Base-by-base conservation (phyloP, 2,329 filamentous ascomycete genomes). In the Blastomyces parvus region DNA sequence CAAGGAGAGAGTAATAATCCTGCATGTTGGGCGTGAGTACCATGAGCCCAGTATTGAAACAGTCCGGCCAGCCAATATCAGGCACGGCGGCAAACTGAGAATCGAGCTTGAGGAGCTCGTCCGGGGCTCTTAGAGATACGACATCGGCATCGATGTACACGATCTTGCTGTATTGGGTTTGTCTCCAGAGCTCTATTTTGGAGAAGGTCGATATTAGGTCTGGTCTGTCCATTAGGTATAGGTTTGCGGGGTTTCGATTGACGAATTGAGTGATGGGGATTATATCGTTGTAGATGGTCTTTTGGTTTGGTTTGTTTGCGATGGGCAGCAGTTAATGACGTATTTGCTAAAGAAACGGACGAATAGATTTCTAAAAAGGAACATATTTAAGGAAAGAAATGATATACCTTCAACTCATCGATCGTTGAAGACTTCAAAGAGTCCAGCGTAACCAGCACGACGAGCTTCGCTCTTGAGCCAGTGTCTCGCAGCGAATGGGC, bases 11-110 rank as follows among this genome's bases (percentile, higher is more conserved):
- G 77, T 91, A 88, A 77, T 92, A 97, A 68, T 96, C 92, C 63
- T 88, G 88, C 83, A 92, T 81, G 76, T 93, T 88, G 42, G 94
- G 94, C 19, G 83, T 88, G 64, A 99, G 77, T 44, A 91, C 91
- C 91, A 99, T 95, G 69, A 99, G 86, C 71, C 94, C 94, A n/a
- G 89, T 91, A 78, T 99, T 99, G 85, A 97, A 97, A 65, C 92
- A 84, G 78, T 99, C 94, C 42, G 94, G 94, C 94, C 94, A 99
- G 69, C 94, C 94, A 70, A 97, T 91, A 76, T 99, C 94, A 40
- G 94, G 92, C 13, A 90, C 91, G 1, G 94, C 86, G 33, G 86
- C 85, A 69, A 88, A 87, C 33, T 79, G 70, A 42, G 81, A 81
- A 13, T 84, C 78, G 52, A 86, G 74, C 22, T 87, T 83, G 72